Evolutionary conservation across 2,329 filamentous ascomycete genomes (phyloP), one percentile per base, ranked within the genome.

Genomic region (Colletotrichum ledebouriae): DNA sequence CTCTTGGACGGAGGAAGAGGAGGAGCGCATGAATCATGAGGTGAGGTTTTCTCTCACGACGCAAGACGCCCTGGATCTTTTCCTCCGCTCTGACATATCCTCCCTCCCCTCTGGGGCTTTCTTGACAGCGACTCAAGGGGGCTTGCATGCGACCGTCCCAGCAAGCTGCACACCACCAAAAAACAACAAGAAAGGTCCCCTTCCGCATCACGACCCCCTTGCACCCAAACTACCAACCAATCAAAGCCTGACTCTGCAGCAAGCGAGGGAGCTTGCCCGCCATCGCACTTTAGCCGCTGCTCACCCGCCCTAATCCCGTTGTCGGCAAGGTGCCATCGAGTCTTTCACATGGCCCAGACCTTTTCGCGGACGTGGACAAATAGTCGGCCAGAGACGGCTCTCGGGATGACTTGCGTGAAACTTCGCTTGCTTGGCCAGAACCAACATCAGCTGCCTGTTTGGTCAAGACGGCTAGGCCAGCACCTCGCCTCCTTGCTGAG

Each of bases 121-220:
- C 6, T 9, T 53, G n/a, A 34, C 53, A 33, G 41, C 13, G n/a
- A 25, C 13, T 2, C 47, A 61, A 20, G 37, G n/a, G 22, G 29
- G 56, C 25, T 29, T 7, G 52, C 37, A 46, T 37, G 34, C 37
- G 20, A 22, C 52, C 25, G 34, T 39, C 41, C 39, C 42, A 37
- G 34, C 47, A 41, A 41, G 15, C 46, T 25, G 9, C 29, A 20
- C 52, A 58, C 7, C 62, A 25, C 60, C 37, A 53, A 29, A 22
- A 3, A 22, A 3, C 3, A 22, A 22, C 22, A 22, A 22, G 4
- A 22, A 25, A 2, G n/a, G 6, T 59, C 33, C 37, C 53, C 29
- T 67, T 63, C 15, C 46, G 53, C 29, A 68, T 68, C 61, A 68
- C 34, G 41, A 41, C 25, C 44, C 47, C 65, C 61, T 68, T 68